Evolutionary conservation across 2,329 filamentous ascomycete genomes (phyloP).

Genomic region (Xylaria sp.): DNA sequence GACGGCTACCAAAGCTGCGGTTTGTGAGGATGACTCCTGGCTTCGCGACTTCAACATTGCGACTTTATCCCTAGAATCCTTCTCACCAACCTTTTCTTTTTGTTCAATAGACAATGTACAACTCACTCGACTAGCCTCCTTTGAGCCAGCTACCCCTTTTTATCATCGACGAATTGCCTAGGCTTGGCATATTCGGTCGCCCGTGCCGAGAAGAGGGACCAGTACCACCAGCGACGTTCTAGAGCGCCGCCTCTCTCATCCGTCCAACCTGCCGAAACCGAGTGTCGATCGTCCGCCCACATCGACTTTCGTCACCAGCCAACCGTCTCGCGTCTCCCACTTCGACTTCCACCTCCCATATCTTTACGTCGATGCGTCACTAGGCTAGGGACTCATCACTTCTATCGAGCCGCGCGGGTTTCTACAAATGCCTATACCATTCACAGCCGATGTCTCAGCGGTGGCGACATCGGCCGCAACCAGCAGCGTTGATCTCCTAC

Average conservation of each 20-base stretch:
- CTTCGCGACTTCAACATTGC: slow-evolving; percentile 5
- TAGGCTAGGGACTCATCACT: slow-evolving; percentile 8
- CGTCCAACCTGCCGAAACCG: slow-evolving; percentile 20
- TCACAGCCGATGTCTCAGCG: slow-evolving; percentile 40
- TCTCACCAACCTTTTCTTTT: neutral
- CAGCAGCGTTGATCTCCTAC: slow-evolving; percentile 41
- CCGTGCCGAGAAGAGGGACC: slow-evolving; percentile 12
- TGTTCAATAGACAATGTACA: neutral
- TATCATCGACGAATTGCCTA: slow-evolving; percentile 2
- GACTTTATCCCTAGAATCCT: neutral
- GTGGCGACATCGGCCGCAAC: slow-evolving; percentile 40
- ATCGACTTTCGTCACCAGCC: slow-evolving; percentile 1
- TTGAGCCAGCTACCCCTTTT: neutral
- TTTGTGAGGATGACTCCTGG: slow-evolving; percentile 9
- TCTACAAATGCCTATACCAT: slow-evolving; percentile 45
- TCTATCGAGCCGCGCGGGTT: slow-evolving; percentile 23
- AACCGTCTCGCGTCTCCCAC: neutral
- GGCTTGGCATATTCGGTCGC: slow-evolving; percentile 1
- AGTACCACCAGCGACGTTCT: slow-evolving; percentile 7
- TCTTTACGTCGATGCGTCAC: slow-evolving; percentile 20
- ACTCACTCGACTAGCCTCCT: neutral
- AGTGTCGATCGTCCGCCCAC: slow-evolving; percentile 22
- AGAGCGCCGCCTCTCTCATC: neutral
- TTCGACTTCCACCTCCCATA: slow-evolving; percentile 12
- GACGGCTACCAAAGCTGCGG: neutral